Evolutionary conservation across 768 basidiomycete species (phyloP).

Genomic region (Macrolepiota fuliginosa): DNA sequence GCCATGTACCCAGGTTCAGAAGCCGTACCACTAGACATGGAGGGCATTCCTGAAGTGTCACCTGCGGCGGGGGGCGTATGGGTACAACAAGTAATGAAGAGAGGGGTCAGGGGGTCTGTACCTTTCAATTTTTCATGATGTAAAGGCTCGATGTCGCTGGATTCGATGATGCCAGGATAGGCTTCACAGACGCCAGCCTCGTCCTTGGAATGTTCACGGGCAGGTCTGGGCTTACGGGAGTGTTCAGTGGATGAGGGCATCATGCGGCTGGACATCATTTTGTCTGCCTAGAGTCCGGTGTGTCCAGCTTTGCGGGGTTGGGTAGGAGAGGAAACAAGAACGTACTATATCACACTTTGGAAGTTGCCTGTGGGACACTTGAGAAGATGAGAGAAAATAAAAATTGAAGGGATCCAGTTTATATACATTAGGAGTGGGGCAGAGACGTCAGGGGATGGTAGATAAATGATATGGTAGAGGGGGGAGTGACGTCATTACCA

Average conservation of each 20-base stretch:
- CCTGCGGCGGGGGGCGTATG: conserved; percentile 21
- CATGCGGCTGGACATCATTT: neutral
- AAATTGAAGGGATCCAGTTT: neutral
- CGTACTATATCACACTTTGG: conserved; percentile 45
- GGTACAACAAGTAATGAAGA: neutral
- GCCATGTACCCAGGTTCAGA: conserved; percentile 14
- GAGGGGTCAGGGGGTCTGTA: conserved; percentile 11
- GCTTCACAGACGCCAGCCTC: conserved; percentile 50
- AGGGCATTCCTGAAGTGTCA: conserved; percentile 34
- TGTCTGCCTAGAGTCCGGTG: neutral
- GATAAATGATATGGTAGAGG: neutral
- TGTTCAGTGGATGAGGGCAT: conserved; percentile 16
- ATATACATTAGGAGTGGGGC: neutral
- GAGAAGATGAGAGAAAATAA: conserved; percentile 23
- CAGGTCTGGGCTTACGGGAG: conserved; percentile 16
- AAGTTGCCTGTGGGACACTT: conserved; percentile 19
- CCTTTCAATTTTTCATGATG: conserved; percentile 42
- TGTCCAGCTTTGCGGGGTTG: neutral
- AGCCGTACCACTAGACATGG: conserved; percentile 15
- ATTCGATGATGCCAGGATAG: conserved; percentile 55
- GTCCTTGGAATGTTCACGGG: conserved; percentile 24
- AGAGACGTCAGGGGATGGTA: conserved; percentile 25
- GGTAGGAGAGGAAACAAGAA: conserved; percentile 16
- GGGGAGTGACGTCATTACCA: neutral
- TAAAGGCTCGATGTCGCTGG: conserved; percentile 50